Evolutionary conservation across 1,139 yeast species (phyloP).

Genomic region (Scheffersomyces illinoinensis): DNA sequence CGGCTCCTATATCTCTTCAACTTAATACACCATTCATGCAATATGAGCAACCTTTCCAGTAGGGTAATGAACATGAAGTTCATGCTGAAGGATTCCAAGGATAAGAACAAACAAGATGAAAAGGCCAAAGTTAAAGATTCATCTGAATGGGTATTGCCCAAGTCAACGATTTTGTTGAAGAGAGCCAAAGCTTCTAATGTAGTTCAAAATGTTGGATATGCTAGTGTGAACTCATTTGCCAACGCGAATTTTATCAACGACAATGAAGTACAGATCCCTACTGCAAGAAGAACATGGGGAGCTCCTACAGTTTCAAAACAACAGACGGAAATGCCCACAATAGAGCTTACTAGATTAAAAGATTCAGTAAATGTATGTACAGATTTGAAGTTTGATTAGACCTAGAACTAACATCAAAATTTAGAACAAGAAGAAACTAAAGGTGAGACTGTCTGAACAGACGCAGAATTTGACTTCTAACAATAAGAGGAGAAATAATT

Average conservation of each 20-base stretch:
- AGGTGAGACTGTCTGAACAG: background rate
- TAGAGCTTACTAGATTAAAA: background rate
- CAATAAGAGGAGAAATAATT: background rate
- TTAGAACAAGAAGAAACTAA: background rate
- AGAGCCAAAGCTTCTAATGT: constrained; percentile 19
- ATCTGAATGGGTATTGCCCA: constrained; percentile 63
- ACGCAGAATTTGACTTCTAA: background rate
- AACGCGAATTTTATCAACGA: constrained; percentile 5
- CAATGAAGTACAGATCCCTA: constrained; percentile 3
- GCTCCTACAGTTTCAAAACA: constrained; percentile 1
- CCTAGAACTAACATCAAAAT: background rate
- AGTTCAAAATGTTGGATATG: constrained; percentile 51
- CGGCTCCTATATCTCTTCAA: background rate
- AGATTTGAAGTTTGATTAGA: background rate
- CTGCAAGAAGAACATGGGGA: constrained; percentile 11
- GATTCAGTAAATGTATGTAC: background rate
- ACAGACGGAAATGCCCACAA: background rate
- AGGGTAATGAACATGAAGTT: constrained; percentile 74
- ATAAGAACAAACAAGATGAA: constrained; percentile 33
- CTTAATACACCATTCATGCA: background rate
- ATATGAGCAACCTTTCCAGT: constrained; percentile 52
- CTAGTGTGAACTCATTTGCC: constrained; percentile 31
- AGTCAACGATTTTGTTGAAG: constrained; percentile 23
- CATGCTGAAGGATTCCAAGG: constrained; percentile 42
- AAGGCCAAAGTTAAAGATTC: constrained; percentile 47